Conservation (phyloP, 1,284 basidiomycete species). For the Ceratobasidium sp. region DNA sequence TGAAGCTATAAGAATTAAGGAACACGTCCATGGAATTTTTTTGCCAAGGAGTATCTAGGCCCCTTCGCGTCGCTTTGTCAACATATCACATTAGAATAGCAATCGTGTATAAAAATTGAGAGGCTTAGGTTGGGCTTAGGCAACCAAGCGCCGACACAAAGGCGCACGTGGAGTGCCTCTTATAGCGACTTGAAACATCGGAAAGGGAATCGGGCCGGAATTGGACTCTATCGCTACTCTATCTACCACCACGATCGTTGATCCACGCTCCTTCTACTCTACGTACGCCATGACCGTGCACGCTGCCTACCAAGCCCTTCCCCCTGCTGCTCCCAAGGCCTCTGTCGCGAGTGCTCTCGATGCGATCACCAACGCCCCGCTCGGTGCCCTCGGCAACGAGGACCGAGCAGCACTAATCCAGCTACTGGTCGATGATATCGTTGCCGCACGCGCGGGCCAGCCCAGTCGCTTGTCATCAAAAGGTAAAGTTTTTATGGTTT, state of each 20-base stretch:
- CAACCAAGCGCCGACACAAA: not conserved
- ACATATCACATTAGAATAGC: not conserved
- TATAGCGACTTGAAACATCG: conserved; percentile 35
- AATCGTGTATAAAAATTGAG: not conserved
- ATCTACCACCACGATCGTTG: conserved; percentile 41
- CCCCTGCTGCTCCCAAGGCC: conserved; percentile 55
- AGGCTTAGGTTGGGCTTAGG: not conserved
- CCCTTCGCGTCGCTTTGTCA: not conserved
- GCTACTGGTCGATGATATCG: conserved; percentile 29
- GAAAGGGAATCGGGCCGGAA: conserved; percentile 41
- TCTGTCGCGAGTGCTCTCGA: conserved; percentile 44
- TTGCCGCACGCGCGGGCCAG: conserved; percentile 13
- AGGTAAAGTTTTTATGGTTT: not conserved
- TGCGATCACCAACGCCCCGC: conserved; percentile 45
- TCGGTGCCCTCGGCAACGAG: conserved; percentile 8
- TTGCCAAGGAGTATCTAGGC: not conserved
- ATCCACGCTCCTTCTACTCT: conserved; percentile 26
- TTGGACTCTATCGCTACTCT: conserved; percentile 15
- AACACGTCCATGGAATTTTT: not conserved
- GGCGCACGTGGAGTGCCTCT: not conserved
- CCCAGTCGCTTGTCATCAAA: conserved; percentile 21
- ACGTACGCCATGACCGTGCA: conserved; percentile 52
- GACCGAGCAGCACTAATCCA: conserved; percentile 35
- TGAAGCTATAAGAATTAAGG: not conserved
- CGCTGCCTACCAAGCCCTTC: conserved; percentile 59